Conservation (phyloP, 139 green algal genomes). For the Chlamydomonas urium region DNA sequence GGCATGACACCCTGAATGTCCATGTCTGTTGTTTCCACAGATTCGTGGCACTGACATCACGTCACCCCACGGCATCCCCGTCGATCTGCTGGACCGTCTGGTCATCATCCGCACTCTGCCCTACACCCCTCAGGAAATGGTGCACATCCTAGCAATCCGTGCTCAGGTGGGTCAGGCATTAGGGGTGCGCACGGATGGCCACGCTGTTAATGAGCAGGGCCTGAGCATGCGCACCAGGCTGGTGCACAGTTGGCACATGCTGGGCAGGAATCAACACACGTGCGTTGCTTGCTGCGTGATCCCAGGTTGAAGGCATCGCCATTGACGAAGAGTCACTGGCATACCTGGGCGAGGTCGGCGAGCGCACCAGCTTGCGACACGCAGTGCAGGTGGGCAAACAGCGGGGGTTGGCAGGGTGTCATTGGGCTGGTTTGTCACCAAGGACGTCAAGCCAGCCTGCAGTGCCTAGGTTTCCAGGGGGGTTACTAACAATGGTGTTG, state of each 20-base stretch:
- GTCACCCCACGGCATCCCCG: conserved; percentile 90
- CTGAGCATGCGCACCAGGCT: too few species aligned
- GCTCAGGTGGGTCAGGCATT: conserved; percentile 74
- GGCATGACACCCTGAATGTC: too few species aligned
- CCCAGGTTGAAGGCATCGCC: conserved; percentile 82
- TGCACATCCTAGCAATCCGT: conserved; percentile 88
- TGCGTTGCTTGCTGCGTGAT: neutral
- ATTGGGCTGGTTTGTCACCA: too few species aligned
- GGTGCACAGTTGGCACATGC: too few species aligned
- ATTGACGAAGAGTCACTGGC: conserved; percentile 89
- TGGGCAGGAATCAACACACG: neutral
- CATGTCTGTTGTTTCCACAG: too few species aligned
- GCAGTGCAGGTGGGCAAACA: too few species aligned
- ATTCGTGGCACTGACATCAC: conserved; percentile 85
- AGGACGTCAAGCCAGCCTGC: too few species aligned
- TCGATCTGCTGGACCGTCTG: conserved; percentile 95
- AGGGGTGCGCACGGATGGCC: too few species aligned
- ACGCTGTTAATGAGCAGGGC: too few species aligned
- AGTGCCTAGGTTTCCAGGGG: too few species aligned
- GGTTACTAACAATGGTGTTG: too few species aligned
- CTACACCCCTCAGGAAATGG: conserved; percentile 85
- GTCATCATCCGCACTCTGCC: conserved; percentile 98
- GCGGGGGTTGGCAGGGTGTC: too few species aligned
- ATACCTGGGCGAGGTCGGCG: conserved; percentile 80
- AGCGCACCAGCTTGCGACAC: conserved; percentile 79